Percentiles rank a stretch among this genome's conserved stretches.
These are phyloP conservation scores for Mortierella sp. DNA, from an alignment of 371 early-diverging fungal genomes.

Conservation along the genomic window DNA sequence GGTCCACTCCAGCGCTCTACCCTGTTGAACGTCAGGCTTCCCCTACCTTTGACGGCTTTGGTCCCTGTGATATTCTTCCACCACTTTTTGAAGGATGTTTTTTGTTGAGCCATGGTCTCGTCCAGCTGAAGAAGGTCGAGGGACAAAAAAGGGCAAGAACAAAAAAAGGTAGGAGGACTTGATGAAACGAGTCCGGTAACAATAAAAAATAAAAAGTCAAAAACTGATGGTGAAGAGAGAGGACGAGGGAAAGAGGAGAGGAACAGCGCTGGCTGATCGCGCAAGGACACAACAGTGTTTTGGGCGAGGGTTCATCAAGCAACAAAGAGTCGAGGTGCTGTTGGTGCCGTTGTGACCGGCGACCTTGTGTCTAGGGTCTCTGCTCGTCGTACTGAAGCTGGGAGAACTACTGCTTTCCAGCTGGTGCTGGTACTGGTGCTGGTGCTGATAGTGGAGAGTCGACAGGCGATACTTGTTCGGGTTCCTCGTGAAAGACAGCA, in stretches of 20 bases:
- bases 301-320: slow-evolving; percentile 7
- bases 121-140: slow-evolving; percentile 5
- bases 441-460: background rate
- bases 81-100: slow-evolving; percentile 53
- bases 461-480: slow-evolving; percentile 8
- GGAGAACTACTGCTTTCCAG: background rate
- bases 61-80: slow-evolving; percentile 55
- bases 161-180: background rate
- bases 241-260: background rate
- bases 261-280: slow-evolving; percentile 1
- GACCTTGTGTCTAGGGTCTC: too few relatives aligned
- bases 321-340: background rate
- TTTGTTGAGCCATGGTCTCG: slow-evolving; percentile 52
- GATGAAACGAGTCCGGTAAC: too few relatives aligned
- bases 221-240: background rate
- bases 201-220: background rate
- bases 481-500: slow-evolving; percentile 25
- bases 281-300: background rate
- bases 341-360: too few relatives aligned
- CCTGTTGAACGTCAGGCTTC: background rate
- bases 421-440: slow-evolving; percentile 1
- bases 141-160: background rate
- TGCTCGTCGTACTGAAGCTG: background rate
- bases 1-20: background rate
- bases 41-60: slow-evolving; percentile 46